Evolutionary conservation across 2,329 filamentous ascomycete genomes (phyloP).

Genomic region (Zasmidium cellare): DNA sequence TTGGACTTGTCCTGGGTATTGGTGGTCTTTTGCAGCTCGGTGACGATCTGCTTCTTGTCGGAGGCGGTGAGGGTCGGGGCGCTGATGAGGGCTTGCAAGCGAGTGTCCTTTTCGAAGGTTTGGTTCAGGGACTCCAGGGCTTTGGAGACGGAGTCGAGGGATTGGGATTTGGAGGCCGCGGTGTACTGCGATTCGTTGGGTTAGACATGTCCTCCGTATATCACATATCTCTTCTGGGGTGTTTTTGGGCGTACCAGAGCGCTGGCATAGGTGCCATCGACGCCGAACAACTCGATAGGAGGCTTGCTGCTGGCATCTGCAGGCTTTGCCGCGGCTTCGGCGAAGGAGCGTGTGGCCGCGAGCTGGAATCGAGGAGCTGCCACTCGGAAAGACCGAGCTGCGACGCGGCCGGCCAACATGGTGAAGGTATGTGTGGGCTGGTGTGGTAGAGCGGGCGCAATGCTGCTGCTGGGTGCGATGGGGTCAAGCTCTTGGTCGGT

Average conservation of each 20-base stretch:
- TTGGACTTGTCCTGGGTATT: conserved; percentile 68
- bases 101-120: conserved; percentile 78
- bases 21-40: conserved; percentile 83
- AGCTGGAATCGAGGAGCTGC: conserved; percentile 60
- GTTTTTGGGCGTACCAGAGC: conserved; percentile 75
- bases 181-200: conserved; percentile 69
- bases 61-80: conserved; percentile 74
- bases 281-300: conserved; percentile 86
- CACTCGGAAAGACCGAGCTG: conserved; percentile 58
- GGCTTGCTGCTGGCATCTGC: conserved; percentile 70
- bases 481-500: conserved; percentile 5
- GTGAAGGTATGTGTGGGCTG: conserved; percentile 21
- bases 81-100: conserved; percentile 72
- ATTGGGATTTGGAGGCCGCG: conserved; percentile 82
- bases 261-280: conserved; percentile 97
- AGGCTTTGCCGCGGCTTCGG: conserved; percentile 54
- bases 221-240: background rate
- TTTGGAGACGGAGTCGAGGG: conserved; percentile 82
- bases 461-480: background rate
- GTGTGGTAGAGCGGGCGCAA: conserved; percentile 6
- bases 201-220: background rate
- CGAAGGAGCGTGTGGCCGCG: conserved; percentile 72
- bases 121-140: conserved; percentile 70
- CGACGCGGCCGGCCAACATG: conserved; percentile 59
- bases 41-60: conserved; percentile 85